phyloP scores from a whole-genome alignment of 2,329 filamentous ascomycete species.

The Trichoderma sp. region DNA sequence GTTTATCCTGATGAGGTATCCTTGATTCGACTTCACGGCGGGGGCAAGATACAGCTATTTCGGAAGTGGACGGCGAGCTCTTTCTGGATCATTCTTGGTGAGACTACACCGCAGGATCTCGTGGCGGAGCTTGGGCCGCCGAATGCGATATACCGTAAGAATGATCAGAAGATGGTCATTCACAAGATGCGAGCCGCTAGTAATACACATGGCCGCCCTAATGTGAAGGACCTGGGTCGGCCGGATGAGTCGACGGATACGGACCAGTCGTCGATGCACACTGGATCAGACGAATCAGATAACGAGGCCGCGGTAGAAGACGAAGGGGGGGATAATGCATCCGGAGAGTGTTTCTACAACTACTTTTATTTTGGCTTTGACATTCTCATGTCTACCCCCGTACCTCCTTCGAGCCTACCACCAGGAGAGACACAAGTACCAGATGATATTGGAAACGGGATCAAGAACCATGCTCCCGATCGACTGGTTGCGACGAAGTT shows the following conservation, averaged over 20 bases:
- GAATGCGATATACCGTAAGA: constrained; percentile 90
- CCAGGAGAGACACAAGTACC: constrained; percentile 33
- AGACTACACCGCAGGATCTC: constrained; percentile 89
- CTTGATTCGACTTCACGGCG: constrained; percentile 71
- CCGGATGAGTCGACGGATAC: constrained; percentile 65
- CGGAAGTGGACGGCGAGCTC: constrained; percentile 65
- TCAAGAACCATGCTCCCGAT: constrained; percentile 50
- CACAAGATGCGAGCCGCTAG: constrained; percentile 63
- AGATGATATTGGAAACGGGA: constrained; percentile 28
- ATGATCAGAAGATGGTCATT: constrained; percentile 83
- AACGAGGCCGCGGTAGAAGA: constrained; percentile 58
- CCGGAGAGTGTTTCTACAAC: constrained; percentile 87
- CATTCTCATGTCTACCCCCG: constrained; percentile 79
- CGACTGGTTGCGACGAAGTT: constrained; percentile 84
- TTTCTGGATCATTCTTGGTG: constrained; percentile 72
- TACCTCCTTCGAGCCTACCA: constrained; percentile 60
- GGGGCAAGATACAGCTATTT: constrained; percentile 73
- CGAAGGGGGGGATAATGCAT: constrained; percentile 50
- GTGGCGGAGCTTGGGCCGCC: constrained; percentile 88
- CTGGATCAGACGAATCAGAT: constrained; percentile 65
- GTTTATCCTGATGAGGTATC: constrained; percentile 87
- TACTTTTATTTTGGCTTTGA: constrained; percentile 97
- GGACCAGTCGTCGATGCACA: constrained; percentile 71
- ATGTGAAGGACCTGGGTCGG: constrained; percentile 41
- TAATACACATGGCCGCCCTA: constrained; percentile 48